Conservation (phyloP, 2,329 filamentous ascomycete genomes). For the Cercospora sojina region DNA sequence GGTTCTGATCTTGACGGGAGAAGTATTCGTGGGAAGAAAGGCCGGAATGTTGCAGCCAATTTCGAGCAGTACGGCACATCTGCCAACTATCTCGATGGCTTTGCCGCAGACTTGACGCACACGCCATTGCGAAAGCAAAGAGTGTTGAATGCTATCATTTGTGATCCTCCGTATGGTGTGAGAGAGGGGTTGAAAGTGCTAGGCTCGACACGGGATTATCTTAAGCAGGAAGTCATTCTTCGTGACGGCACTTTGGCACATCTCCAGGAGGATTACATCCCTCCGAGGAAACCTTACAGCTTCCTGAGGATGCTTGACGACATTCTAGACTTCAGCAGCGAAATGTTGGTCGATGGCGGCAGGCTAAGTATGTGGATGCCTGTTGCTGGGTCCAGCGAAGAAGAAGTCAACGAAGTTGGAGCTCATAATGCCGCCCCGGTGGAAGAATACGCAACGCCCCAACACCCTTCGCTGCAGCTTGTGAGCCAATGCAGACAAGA, state of each 20-base stretch:
- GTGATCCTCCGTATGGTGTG: conserved; percentile 94
- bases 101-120: conserved; percentile 85
- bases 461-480: conserved; percentile 71
- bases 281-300: conserved; percentile 88
- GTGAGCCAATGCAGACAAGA: conserved; percentile 76
- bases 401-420: conserved; percentile 48
- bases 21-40: conserved; percentile 70
- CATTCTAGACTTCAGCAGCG: conserved; percentile 77
- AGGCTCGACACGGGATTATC: conserved; percentile 63
- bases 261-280: conserved; percentile 70
- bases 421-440: conserved; percentile 36
- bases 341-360: conserved; percentile 73
- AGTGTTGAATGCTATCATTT: conserved; percentile 85
- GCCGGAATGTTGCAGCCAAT: conserved; percentile 65
- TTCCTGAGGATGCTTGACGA: conserved; percentile 89
- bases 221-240: conserved; percentile 56
- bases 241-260: conserved; percentile 69
- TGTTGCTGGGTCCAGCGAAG: conserved; percentile 59
- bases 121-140: conserved; percentile 62
- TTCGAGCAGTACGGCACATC: conserved; percentile 79
- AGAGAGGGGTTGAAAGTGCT: conserved; percentile 87
- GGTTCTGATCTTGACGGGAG: conserved; percentile 94
- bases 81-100: conserved; percentile 68
- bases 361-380: conserved; percentile 97
- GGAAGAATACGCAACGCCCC: conserved; percentile 72